Base-by-base conservation (phyloP, 176 grass and related monocot species). In the Dendrocalamus sinicus region DNA sequence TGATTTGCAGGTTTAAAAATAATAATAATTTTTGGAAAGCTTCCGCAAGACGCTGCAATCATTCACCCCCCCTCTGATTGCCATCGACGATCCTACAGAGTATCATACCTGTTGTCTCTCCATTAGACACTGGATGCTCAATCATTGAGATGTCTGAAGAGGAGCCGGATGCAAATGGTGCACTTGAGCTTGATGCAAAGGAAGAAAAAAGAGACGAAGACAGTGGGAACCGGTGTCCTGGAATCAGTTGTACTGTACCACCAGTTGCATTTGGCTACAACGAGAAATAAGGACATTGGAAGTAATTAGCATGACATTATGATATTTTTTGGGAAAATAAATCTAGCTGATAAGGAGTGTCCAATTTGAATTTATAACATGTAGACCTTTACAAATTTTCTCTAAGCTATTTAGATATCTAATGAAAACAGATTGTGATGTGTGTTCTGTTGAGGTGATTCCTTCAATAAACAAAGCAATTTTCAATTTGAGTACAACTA, bases 161-260 rank as follows among this genome's bases (percentile, higher is more conserved):
- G 30, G 82, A 75, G 60, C 44, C 28, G 60, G 40, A 85, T 60
- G 76, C 76, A 66, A 68, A 74, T 7, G 52, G 39, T 50, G 4
- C 69, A 77, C 73, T 88, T 30, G 87, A 89, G 83, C 76, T 89
- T 75, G 82, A 85, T 23, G 48, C 76, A 41, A 80, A 51, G 4
- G 60, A 73, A 35, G 58, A 79, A 78, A 71, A 66, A 48, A 10
- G 39, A 50, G 47, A 75, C 11, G 82, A 35, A 50, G 75, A 55
- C n/a, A 20, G 48, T 46, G 70, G 11, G 39, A 47, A 24, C 48
- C 14, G 82, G 14, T 57, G 40, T 48, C 48, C 48, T 50, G 47
- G 75, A 72, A 37, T 73, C 22, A 35, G 6, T 77, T 66, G 75
- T 55, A 73, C 17, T 32, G 3, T 58, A 30, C 73, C 57, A 58